Conservation (phyloP, 495 filamentous ascomycete genomes). For the Tuber umbilicatum region DNA sequence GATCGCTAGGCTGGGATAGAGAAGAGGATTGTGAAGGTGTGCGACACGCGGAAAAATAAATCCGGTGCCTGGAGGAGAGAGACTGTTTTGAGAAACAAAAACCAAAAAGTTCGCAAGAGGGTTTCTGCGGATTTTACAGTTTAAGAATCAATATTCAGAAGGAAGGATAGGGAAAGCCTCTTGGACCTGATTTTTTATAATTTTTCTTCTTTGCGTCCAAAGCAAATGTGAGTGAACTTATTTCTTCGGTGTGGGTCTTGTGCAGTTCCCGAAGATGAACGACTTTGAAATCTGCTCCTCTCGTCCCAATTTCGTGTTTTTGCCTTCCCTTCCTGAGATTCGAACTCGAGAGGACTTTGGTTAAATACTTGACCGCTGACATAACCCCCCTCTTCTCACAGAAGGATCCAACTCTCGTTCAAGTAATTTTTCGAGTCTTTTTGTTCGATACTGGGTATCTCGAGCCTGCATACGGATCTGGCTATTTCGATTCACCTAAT, state of each 20-base stretch:
- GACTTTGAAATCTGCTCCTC: not conserved
- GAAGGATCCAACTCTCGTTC: not conserved
- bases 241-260: not conserved
- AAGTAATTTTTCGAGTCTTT: not conserved
- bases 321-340: not conserved
- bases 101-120: not conserved
- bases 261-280: not conserved
- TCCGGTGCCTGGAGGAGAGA: conserved; percentile 4
- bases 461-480: not conserved
- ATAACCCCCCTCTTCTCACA: not conserved
- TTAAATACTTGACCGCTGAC: not conserved
- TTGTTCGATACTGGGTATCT: not conserved
- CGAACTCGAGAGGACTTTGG: not conserved
- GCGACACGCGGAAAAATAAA: conserved; percentile 6
- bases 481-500: not conserved
- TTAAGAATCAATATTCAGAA: conserved; percentile 3
- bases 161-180: not conserved
- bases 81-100: not conserved
- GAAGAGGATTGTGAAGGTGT: conserved; percentile 8
- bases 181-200: not conserved
- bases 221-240: not conserved
- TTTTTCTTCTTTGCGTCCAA: not conserved
- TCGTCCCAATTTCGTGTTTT: not conserved
- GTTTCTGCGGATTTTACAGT: not conserved
- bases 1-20: conserved; percentile 10